These are phyloP conservation scores for Tylopilus subfusipes DNA, from an alignment of 768 basidiomycete genomes.

Conservation along the genomic window DNA sequence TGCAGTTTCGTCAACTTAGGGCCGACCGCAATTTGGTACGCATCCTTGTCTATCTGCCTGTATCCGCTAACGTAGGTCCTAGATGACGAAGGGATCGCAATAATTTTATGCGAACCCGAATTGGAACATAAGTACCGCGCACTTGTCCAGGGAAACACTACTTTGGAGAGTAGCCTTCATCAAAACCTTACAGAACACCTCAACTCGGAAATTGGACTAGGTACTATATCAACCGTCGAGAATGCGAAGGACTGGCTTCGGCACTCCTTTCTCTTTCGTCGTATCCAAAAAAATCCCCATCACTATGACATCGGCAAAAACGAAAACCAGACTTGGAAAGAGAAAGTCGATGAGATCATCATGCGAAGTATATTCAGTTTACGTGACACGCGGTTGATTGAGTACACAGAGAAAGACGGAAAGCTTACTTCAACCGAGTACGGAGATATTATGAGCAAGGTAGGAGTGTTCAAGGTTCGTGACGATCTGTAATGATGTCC, in stretches of 20 bases:
- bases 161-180: slow-evolving; percentile 85
- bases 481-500: slow-evolving; percentile 3
- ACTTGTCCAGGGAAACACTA: slow-evolving; percentile 65
- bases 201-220: slow-evolving; percentile 89
- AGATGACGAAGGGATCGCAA: slow-evolving; percentile 82
- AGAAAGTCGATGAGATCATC: slow-evolving; percentile 71
- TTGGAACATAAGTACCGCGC: slow-evolving; percentile 69
- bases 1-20: slow-evolving; percentile 39
- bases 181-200: slow-evolving; percentile 83
- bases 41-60: background rate
- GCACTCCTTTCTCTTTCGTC: slow-evolving; percentile 81
- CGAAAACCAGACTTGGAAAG: slow-evolving; percentile 61
- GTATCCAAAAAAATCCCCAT: slow-evolving; percentile 79
- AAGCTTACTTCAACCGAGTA: slow-evolving; percentile 64
- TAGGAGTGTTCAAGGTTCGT: slow-evolving; percentile 25
- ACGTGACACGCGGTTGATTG: slow-evolving; percentile 57
- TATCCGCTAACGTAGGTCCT: slow-evolving; percentile 1
- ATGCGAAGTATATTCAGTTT: slow-evolving; percentile 59
- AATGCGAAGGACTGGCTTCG: slow-evolving; percentile 81
- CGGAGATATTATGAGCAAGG: slow-evolving; percentile 88
- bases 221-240: slow-evolving; percentile 68
- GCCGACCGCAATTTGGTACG: slow-evolving; percentile 86
- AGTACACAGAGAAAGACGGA: slow-evolving; percentile 39
- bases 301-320: slow-evolving; percentile 67
- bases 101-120: slow-evolving; percentile 77